phyloP scores from a whole-genome alignment of 176 grass and related monocot species.

The Otatea glauca region DNA sequence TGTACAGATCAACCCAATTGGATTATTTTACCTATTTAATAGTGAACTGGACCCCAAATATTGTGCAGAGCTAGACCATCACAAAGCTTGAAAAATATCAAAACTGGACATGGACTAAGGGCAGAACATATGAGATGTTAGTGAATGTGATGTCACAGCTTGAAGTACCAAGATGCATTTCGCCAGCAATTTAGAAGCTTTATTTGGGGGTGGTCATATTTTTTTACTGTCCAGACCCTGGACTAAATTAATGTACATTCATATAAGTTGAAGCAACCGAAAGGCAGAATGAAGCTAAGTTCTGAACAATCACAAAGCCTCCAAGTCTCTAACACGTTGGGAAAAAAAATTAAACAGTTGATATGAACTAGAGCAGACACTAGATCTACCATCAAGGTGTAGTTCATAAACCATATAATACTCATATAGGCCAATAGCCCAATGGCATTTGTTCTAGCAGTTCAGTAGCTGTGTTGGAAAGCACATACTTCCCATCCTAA shows the following conservation, averaged over 20 bases:
- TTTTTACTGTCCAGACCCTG: neutral
- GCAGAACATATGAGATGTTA: neutral
- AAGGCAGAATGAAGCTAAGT: neutral
- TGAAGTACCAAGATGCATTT: neutral
- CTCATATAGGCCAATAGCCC: neutral
- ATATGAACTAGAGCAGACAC: neutral
- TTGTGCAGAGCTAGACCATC: neutral
- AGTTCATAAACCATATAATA: neutral
- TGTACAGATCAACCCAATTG: neutral
- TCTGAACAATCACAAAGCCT: conserved; percentile 10
- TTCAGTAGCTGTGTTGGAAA: neutral
- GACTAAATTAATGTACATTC: neutral
- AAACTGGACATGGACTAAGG: conserved; percentile 14
- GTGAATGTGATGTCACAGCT: neutral
- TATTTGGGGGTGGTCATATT: neutral
- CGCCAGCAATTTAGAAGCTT: neutral
- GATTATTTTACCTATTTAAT: neutral
- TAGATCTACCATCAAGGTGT: neutral
- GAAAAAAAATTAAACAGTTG: neutral
- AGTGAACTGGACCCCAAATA: conserved; percentile 5
- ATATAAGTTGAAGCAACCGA: neutral
- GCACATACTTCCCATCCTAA: neutral
- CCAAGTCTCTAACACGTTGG: neutral
- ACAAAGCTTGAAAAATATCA: neutral
- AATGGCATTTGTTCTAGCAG: neutral